phyloP scores from a whole-genome alignment of 179 eudicot genomes.

The Silene vulgaris region DNA sequence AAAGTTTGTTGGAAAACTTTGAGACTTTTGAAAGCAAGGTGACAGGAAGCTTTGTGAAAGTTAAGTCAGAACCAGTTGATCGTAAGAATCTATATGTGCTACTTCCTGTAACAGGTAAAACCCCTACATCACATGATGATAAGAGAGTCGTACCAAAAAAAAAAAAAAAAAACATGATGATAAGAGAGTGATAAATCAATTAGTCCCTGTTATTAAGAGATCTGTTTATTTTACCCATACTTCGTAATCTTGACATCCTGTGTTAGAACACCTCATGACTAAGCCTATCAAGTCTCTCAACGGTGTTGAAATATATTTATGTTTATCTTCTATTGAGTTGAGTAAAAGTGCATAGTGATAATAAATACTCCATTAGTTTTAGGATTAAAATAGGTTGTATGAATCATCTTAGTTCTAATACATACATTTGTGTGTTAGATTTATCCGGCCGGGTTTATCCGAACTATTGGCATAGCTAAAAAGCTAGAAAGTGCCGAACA shows the following conservation, averaged over 20 bases:
- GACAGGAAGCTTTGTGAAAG: slow-evolving; percentile 47
- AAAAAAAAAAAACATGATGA: too few species aligned
- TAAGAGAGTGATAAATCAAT: neutral
- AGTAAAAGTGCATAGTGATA: too few species aligned
- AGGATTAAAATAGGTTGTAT: too few species aligned
- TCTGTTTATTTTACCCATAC: neutral
- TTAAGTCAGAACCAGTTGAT: slow-evolving; percentile 34
- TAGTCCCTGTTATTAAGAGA: neutral
- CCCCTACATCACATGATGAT: neutral
- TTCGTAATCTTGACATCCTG: neutral
- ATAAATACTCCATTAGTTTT: too few species aligned
- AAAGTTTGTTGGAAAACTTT: slow-evolving; percentile 30
- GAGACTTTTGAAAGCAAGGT: slow-evolving; percentile 40
- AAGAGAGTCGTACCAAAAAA: too few species aligned
- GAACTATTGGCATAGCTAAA: too few species aligned
- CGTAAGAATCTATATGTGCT: slow-evolving; percentile 29
- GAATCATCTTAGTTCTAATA: too few species aligned
- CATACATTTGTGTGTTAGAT: too few species aligned
- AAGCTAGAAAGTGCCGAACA: too few species aligned
- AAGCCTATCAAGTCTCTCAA: neutral
- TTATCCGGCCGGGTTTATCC: too few species aligned
- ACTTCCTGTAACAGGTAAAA: slow-evolving; percentile 40
- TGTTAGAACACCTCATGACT: too few species aligned
- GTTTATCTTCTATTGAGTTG: neutral
- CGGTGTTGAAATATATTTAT: neutral